Base-by-base conservation (phyloP, 495 filamentous ascomycete species). In the Penicillium canescens region DNA sequence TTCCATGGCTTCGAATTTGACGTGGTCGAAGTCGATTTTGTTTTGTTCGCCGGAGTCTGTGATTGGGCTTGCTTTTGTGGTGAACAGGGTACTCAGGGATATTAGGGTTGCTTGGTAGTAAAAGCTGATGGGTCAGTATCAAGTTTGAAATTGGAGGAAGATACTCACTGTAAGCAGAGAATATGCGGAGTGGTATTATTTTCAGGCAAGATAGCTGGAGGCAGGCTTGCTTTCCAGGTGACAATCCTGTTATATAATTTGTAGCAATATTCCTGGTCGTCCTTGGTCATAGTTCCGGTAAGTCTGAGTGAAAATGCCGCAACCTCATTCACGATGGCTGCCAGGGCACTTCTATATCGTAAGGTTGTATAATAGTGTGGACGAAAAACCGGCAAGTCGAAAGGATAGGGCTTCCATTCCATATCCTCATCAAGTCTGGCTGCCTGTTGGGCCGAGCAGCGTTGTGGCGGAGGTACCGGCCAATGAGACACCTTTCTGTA, bases 31-130 rank as follows among this genome's bases (percentile, higher is more conserved):
- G 37, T 62, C 51, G 28, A 59, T 54, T 4, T 39, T 11, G 1
- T 44, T 16, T 1, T 31, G 18, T 13, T 38, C 21, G 9, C 37
- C 16, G 7, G 13, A 18, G 10, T 43, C 49, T 28, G 28, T 18
- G 16, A 28, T 18, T 23, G 42, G 13, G 8, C 41, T 42, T 18
- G 45, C 33, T 18, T 59, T 46, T 6, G 50, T 24, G 26, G 40
- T 55, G 21, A 59, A 57, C 2, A 59, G 43, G 16, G 51, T 51
- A 24, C 53, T 56, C 10, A 65, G 13, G 2, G 55, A 61, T 10
- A 59, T 53, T 6, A 61, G 16, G 8, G 62, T 61, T 11, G 55
- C 58, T 9, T 65, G 52, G 43, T 61, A 59, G 39, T 65, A 65
- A 13, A 61, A 42, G 33, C 62, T 65, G 18, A 12, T 12, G 14